A percentile compares a stretch with the other conserved stretches of the same genome.
Evolutionary conservation across 2,329 filamentous ascomycete species (phyloP).

Genomic region (Teratosphaeria viscida): DNA sequence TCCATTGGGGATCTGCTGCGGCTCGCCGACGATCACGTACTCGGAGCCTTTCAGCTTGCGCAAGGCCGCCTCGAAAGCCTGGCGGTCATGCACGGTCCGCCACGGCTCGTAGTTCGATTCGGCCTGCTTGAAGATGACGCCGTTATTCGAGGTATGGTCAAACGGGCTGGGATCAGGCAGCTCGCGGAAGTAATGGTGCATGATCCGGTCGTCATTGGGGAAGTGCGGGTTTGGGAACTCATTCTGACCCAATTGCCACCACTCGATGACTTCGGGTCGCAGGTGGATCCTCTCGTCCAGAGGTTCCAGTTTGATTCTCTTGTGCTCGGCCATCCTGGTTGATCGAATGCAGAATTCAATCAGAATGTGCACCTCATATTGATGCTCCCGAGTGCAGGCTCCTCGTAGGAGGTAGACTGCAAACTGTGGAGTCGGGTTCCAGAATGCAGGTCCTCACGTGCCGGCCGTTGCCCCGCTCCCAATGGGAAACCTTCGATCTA

Average conservation of each 20-base stretch:
- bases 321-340: constrained; percentile 3
- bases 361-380: neutral
- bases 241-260: constrained; percentile 16
- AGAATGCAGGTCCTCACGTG: neutral
- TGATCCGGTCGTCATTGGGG: constrained; percentile 29
- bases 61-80: constrained; percentile 45
- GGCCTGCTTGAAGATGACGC: constrained; percentile 43
- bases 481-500: neutral
- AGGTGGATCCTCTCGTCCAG: constrained; percentile 18
- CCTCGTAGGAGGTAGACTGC: neutral
- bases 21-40: constrained; percentile 50
- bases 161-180: constrained; percentile 46
- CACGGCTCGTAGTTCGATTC: constrained; percentile 39
- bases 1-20: constrained; percentile 36
- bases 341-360: neutral
- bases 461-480: neutral
- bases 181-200: constrained; percentile 52
- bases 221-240: constrained; percentile 2
- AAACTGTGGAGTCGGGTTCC: neutral
- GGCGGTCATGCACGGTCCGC: constrained; percentile 43
- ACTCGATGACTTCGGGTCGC: constrained; percentile 15
- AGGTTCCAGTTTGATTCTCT: constrained; percentile 8
- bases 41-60: constrained; percentile 47
- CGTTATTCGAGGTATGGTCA: constrained; percentile 51
- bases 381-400: neutral